Evolutionary conservation across 2,329 filamentous ascomycete species (phyloP).

Genomic region (Incumbomyces delicatus): DNA sequence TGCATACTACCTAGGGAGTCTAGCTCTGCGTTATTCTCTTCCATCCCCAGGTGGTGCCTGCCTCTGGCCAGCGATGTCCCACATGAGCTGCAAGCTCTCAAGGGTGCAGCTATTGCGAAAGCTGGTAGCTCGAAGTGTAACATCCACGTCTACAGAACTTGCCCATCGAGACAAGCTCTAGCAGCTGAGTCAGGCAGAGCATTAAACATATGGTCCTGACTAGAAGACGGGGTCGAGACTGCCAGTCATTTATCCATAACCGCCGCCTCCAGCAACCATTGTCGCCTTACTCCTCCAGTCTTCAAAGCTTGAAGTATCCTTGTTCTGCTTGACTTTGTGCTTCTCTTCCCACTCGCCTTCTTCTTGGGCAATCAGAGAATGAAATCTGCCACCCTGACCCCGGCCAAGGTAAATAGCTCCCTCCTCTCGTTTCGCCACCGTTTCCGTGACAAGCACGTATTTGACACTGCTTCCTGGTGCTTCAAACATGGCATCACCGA

Average conservation of each 20-base stretch:
- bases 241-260: slow-evolving; percentile 4
- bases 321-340: slow-evolving; percentile 23
- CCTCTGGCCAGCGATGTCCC: no score
- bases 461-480: slow-evolving; percentile 57
- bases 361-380: slow-evolving; percentile 41
- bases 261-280: slow-evolving; percentile 22
- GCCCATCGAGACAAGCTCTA: no score
- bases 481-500: slow-evolving; percentile 74
- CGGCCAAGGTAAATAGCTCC: slow-evolving; percentile 43
- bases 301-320: slow-evolving; percentile 29
- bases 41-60: no score
- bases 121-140: no score
- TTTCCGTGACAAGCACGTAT: slow-evolving; percentile 64
- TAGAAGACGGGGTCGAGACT: no score
- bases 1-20: no score
- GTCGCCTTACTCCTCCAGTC: slow-evolving; percentile 34
- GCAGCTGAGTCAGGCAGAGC: no score
- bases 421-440: slow-evolving; percentile 53
- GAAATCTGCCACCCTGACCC: slow-evolving; percentile 42
- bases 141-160: no score
- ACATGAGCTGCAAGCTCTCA: no score
- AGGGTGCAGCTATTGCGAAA: no score
- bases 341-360: slow-evolving; percentile 42
- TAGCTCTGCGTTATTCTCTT: no score
- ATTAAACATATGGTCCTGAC: no score